Percentiles rank a stretch among this genome's conserved stretches.
Conservation (phyloP, 345 rosid genomes). For the Hibiscus mutabilis region DNA sequence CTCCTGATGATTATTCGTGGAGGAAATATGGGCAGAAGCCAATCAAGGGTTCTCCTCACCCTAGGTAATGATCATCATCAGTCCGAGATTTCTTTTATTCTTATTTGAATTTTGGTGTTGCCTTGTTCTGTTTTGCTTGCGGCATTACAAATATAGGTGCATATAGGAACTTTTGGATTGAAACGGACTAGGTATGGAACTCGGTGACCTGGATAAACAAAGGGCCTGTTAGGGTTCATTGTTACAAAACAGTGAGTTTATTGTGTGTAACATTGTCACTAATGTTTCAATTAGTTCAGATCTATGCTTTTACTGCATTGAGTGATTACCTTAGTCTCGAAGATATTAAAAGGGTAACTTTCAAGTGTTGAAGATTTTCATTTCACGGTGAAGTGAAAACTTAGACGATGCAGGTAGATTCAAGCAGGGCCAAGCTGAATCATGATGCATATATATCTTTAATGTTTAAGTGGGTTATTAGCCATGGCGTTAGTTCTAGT, state of each 20-base stretch:
- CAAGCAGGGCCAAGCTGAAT: not conserved
- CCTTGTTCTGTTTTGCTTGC: not conserved
- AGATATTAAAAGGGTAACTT: not conserved
- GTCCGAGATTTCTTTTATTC: not conserved
- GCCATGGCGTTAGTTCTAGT: not conserved
- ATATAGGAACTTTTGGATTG: slow-evolving; percentile 3
- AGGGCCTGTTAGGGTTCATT: not conserved
- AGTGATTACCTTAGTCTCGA: not conserved
- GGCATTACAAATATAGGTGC: not conserved
- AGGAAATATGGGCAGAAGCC: slow-evolving; percentile 83
- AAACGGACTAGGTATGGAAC: not conserved
- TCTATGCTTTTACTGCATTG: not conserved
- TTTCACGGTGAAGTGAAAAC: not conserved
- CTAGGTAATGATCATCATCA: slow-evolving; percentile 37
- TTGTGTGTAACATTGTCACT: not conserved
- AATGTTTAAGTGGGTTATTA: too few relatives aligned
- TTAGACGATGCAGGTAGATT: not conserved
- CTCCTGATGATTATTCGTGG: slow-evolving; percentile 79
- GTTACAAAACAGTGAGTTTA: not conserved
- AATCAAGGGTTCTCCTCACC: slow-evolving; percentile 80
- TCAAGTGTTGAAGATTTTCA: slow-evolving; percentile 2
- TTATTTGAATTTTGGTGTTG: not conserved
- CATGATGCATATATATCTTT: too few relatives aligned
- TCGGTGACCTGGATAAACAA: not conserved
- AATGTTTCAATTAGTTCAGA: not conserved